Evolutionary conservation across 179 eudicot species (phyloP).

Genomic region (Actinidia arguta): DNA sequence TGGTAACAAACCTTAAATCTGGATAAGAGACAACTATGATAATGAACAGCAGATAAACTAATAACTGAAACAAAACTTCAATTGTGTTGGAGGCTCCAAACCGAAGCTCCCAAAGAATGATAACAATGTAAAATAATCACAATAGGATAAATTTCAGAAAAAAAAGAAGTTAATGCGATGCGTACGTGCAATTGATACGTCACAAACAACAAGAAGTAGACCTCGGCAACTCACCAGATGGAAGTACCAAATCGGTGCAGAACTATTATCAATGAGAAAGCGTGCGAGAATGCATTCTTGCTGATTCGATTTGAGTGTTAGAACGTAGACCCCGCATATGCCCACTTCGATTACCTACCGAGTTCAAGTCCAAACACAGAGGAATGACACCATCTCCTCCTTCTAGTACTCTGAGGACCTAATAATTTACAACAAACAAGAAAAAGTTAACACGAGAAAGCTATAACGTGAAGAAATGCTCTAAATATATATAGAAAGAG

Average conservation of each 20-base stretch:
- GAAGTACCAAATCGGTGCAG: background rate
- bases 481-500: background rate
- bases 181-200: background rate
- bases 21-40: no score
- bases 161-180: background rate
- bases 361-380: conserved; percentile 57
- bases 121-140: background rate
- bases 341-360: conserved; percentile 79
- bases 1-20: no score
- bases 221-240: conserved; percentile 8
- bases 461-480: background rate
- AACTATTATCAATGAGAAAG: conserved; percentile 55
- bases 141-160: background rate
- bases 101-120: background rate
- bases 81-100: background rate
- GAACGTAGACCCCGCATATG: conserved; percentile 55
- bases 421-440: conserved; percentile 13
- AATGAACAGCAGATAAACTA: background rate
- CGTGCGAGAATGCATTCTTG: conserved; percentile 73
- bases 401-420: conserved; percentile 83
- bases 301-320: conserved; percentile 36
- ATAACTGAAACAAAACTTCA: background rate
- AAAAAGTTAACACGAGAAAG: background rate
- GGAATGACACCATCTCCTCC: conserved; percentile 61
- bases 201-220: background rate